Evolutionary conservation across 768 basidiomycete genomes (phyloP), one percentile per base, ranked within the genome.

Genomic region (Auricularia heimuer): DNA sequence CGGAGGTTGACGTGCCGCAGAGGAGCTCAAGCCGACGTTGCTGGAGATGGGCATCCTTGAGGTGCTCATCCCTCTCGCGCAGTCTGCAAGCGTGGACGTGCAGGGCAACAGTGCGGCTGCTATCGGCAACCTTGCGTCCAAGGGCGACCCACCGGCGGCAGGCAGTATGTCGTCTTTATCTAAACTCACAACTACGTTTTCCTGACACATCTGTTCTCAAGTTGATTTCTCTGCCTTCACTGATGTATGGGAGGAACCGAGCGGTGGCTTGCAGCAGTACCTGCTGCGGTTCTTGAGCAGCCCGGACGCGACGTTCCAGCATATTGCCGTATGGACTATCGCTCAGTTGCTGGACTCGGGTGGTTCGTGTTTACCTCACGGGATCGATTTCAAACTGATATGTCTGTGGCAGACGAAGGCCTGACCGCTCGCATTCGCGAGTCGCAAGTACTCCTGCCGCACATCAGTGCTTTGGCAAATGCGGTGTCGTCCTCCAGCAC

Each of bases 261-360:
- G 97, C 65, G 97, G 95, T 21, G 97, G 97, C 54, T 89, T 99
- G 82, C 96, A 98, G 74, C 85, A 84, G 66, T 99, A 99, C 77
- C 81, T 99, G 54, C 89, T 92, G 73, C 85, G 92, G 56, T 99
- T 99, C 85, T 77, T 99, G 70, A 92, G 86, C 51, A 95, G 92
- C 72, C 80, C 90, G 4, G 97, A 99, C 72, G 89, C 92, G 14
- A 99, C 97, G 0, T 99, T 99, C 88, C 95, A 98, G 75, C 97
- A 99, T 73, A 99, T 98, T 68, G 97, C 97, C 39, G 94, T 99
- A 54, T 99, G 97, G 97, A 98, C 97, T 0, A 95, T 98, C 69
- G 95, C 98, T 33, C 97, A 99, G 73, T 78, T 99, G 24, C 81
- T 99, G 34, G 97, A 99, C 74, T 96, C 96, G n/a, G 91, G 92